Percentiles rank a stretch among this genome's conserved stretches.
phyloP scores from a whole-genome alignment of 331 rosid genomes.

The Saraca asoca region DNA sequence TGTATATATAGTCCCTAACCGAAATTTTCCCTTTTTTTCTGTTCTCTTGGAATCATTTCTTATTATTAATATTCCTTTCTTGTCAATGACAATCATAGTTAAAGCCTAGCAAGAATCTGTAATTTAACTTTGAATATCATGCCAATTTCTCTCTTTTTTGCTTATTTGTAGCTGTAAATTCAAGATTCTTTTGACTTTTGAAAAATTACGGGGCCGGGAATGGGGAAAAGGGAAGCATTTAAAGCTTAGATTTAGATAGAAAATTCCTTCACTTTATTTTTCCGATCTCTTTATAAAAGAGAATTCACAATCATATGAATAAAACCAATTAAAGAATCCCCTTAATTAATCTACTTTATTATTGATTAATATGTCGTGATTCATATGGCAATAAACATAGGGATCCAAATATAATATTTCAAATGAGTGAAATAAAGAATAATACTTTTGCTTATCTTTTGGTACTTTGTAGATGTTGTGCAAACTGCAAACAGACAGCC shows the following conservation, averaged over 20 bases:
- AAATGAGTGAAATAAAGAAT: no score
- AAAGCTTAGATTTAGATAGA: not conserved
- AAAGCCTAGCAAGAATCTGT: not conserved
- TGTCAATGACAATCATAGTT: not conserved
- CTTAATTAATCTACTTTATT: no score
- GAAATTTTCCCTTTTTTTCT: not conserved
- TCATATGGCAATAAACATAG: no score
- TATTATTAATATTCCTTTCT: not conserved
- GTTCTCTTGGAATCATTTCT: not conserved
- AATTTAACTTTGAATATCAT: not conserved
- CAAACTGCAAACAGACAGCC: no score
- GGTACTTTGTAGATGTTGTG: no score
- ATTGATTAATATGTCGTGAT: no score
- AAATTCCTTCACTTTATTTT: slow-evolving; percentile 7
- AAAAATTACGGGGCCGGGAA: not conserved
- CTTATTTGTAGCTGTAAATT: not conserved
- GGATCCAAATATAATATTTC: no score
- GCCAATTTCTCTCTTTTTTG: not conserved
- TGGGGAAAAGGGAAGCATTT: not conserved
- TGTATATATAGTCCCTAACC: no score
- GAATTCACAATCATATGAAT: slow-evolving; percentile 2
- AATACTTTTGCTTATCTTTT: no score
- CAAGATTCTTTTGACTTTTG: slow-evolving; percentile 7
- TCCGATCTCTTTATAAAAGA: slow-evolving; percentile 26
- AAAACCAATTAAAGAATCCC: not conserved